Evolutionary conservation across 1,139 yeast species (phyloP), one percentile per base, ranked within the genome.

Genomic region (Blastobotrys proliferans): DNA sequence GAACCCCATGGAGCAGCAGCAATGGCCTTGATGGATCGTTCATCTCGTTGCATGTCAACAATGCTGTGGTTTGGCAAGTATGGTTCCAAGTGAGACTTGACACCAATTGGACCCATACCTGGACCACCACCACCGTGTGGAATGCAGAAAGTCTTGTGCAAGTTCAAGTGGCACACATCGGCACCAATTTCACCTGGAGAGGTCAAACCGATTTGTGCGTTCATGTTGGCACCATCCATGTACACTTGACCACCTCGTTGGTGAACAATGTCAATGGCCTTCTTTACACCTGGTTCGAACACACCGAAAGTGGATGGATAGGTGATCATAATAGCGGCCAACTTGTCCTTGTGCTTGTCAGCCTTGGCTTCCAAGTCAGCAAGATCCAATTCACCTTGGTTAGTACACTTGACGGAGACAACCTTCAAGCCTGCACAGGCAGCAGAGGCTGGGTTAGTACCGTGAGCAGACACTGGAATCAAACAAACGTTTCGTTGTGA

Each of bases 81-180:
- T 45, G 90, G 88, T 40, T 75, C 76, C 59, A 92, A 72, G 64
- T 88, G 96, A 46, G 74, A 70, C 58, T 82, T 83, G 51, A 90
- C 97, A 74, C 97, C 88, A 49, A 92, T 94, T 46, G 98, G 97
- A 9, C 97, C 98, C 62, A 90, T 95, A 58, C 97, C 98, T 35
- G 98, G 98, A 39, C 98, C 98, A 63, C 98, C 98, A 60, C 98
- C 98, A 59, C 98, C 98, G 63, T 92, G 98, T 49, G 96, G 94
- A 61, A 92, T 88, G 39, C 97, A 92, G 72, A 92, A 92, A 1
- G 98, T 92, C 70, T 92, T 92, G 73, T 92, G 98, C 61, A 92
- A 74, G 64, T 92, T 92, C 69, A 92, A 76, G 62, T 92, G 98
- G 67, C 98, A 92, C 36, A 92, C 97, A 67, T 92, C 98, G n/a